Conservation (phyloP, 495 filamentous ascomycete species). For the Alectoria sarmentosa region DNA sequence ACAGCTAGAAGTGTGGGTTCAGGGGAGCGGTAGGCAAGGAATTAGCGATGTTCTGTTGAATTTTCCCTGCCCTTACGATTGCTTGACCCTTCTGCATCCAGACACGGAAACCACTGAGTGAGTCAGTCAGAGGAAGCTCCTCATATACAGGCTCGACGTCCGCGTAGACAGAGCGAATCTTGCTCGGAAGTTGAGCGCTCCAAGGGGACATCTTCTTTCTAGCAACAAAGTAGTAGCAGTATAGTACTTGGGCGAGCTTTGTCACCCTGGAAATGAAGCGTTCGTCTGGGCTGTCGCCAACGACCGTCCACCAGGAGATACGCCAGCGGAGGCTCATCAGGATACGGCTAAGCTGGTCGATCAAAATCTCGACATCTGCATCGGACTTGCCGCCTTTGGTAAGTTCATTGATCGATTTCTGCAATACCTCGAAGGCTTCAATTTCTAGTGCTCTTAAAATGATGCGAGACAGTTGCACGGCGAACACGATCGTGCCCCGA, state of each 20-base stretch:
- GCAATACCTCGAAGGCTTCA: slow-evolving; percentile 44
- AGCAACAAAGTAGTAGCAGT: slow-evolving; percentile 46
- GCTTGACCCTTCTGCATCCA: slow-evolving; percentile 12
- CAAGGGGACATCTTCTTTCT: slow-evolving; percentile 43
- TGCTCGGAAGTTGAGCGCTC: slow-evolving; percentile 37
- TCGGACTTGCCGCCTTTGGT: slow-evolving; percentile 41
- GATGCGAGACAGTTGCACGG: slow-evolving; percentile 43
- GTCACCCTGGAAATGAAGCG: slow-evolving; percentile 42
- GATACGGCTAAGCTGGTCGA: slow-evolving; percentile 40
- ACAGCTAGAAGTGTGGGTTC: neutral
- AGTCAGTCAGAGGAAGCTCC: slow-evolving; percentile 39
- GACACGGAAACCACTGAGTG: slow-evolving; percentile 36
- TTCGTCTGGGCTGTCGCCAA: slow-evolving; percentile 42
- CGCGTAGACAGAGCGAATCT: slow-evolving; percentile 40
- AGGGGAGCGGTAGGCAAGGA: neutral
- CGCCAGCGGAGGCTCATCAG: slow-evolving; percentile 45
- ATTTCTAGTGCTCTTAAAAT: slow-evolving; percentile 46
- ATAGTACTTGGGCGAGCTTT: slow-evolving; percentile 43
- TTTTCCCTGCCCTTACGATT: neutral
- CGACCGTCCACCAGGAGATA: slow-evolving; percentile 43
- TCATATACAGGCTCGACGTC: slow-evolving; percentile 40
- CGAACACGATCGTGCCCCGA: slow-evolving; percentile 40
- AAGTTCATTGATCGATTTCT: slow-evolving; percentile 46
- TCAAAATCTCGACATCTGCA: slow-evolving; percentile 40
- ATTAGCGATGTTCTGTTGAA: neutral